Conservation (phyloP, 2,329 filamentous ascomycete species). For the Zopfia rhizophila region DNA sequence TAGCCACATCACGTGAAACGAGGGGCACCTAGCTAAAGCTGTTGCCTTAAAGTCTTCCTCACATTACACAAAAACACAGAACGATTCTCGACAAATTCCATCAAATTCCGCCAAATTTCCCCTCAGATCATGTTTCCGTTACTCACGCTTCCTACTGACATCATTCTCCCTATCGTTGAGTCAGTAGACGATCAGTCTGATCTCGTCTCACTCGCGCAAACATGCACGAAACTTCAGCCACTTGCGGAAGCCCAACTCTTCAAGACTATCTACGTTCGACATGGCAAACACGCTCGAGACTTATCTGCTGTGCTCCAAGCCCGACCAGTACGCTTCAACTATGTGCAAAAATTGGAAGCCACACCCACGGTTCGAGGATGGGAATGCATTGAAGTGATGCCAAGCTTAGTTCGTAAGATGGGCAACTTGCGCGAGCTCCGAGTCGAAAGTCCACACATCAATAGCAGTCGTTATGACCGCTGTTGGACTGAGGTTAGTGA, state of each 20-base stretch:
- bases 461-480: not conserved
- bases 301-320: slow-evolving; percentile 3
- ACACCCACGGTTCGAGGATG: not conserved
- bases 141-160: slow-evolving; percentile 12
- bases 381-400: slow-evolving; percentile 8
- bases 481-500: slow-evolving; percentile 1
- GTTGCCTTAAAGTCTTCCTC: too few relatives aligned
- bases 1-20: too few relatives aligned
- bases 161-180: slow-evolving; percentile 3
- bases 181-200: slow-evolving; percentile 2
- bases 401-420: slow-evolving; percentile 10
- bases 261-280: slow-evolving; percentile 9
- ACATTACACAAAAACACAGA: too few relatives aligned
- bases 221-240: slow-evolving; percentile 7
- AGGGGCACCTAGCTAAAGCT: too few relatives aligned
- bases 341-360: slow-evolving; percentile 4
- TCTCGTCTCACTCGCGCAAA: slow-evolving; percentile 13
- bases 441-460: slow-evolving; percentile 8
- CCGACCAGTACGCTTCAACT: not conserved
- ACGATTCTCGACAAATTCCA: too few relatives aligned
- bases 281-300: not conserved
- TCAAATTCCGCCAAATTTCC: too few relatives aligned
- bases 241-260: slow-evolving; percentile 15
- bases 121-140: too few relatives aligned
- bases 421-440: not conserved